A percentile compares a stretch with the other conserved stretches of the same genome.
phyloP scores from a whole-genome alignment of 2,329 filamentous ascomycete genomes.

The Domatiomyces globalis region DNA sequence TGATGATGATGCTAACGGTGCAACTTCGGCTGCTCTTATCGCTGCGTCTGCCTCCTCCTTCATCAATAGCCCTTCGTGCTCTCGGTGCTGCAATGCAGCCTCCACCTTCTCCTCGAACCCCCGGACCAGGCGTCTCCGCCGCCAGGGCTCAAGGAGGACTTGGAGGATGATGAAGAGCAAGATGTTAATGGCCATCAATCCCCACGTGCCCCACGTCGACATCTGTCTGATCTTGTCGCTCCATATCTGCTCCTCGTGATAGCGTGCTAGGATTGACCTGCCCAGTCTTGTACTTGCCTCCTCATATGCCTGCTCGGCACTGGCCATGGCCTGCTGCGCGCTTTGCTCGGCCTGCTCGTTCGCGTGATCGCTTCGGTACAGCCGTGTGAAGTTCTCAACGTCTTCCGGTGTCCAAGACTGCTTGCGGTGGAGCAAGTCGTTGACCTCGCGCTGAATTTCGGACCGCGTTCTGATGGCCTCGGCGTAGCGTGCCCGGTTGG shows the following conservation, averaged over 20 bases:
- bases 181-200: constrained; percentile 92
- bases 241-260: constrained; percentile 99
- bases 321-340: constrained; percentile 56
- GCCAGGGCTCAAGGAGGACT: constrained; percentile 86
- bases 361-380: constrained; percentile 84
- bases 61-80: constrained; percentile 16
- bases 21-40: not conserved
- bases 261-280: constrained; percentile 71
- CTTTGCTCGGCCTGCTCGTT: constrained; percentile 72
- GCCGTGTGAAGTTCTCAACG: constrained; percentile 81
- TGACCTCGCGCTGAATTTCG: constrained; percentile 89
- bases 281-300: constrained; percentile 61
- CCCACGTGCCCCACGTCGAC: constrained; percentile 97
- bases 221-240: constrained; percentile 92
- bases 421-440: constrained; percentile 82
- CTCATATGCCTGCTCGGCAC: constrained; percentile 67
- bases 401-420: constrained; percentile 78
- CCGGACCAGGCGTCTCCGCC: constrained; percentile 61
- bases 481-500: constrained; percentile 63
- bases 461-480: constrained; percentile 70
- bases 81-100: constrained; percentile 55
- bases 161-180: constrained; percentile 74
- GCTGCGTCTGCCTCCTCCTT: constrained; percentile 1
- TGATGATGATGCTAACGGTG: not conserved
- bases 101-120: constrained; percentile 69